Percentiles rank a stretch among this genome's conserved stretches.
Conservation (phyloP, 2,329 filamentous ascomycete species). For the Arthroderma sp. region DNA sequence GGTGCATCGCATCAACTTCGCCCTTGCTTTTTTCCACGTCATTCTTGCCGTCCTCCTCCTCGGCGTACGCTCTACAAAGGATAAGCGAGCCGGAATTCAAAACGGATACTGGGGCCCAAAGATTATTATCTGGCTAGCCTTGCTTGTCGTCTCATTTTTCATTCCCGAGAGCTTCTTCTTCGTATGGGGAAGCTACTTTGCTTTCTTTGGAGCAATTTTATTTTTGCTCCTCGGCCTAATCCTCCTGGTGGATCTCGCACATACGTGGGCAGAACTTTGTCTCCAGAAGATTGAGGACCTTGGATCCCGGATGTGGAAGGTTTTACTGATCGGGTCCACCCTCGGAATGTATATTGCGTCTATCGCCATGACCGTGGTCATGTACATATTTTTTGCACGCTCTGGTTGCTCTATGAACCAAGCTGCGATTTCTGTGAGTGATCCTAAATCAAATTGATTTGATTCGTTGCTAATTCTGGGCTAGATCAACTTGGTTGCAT, state of each 20-base stretch:
- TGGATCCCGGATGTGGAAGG: conserved; percentile 74
- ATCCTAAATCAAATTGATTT: conserved; percentile 60
- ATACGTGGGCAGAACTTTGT: conserved; percentile 95
- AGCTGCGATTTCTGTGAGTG: conserved; percentile 64
- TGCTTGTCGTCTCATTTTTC: conserved; percentile 85
- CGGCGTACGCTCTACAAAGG: conserved; percentile 74
- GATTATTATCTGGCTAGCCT: conserved; percentile 71
- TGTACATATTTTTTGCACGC: conserved; percentile 90
- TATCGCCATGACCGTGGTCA: conserved; percentile 84
- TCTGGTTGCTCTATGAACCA: conserved; percentile 88
- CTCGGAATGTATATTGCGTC: conserved; percentile 86
- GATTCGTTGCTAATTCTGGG: conserved; percentile 47
- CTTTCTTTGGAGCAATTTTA: conserved; percentile 74
- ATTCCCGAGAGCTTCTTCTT: conserved; percentile 93
- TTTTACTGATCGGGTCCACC: conserved; percentile 79
- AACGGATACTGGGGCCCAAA: conserved; percentile 99
- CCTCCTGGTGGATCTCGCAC: conserved; percentile 83
- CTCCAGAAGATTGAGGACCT: conserved; percentile 82
- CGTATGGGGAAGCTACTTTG: conserved; percentile 89
- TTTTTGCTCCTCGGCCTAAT: conserved; percentile 89
- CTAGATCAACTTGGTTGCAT: conserved; percentile 69
- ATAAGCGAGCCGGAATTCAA: conserved; percentile 75
- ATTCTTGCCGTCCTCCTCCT: conserved; percentile 72
- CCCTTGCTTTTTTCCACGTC: conserved; percentile 84
- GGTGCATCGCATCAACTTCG: conserved; percentile 95